Base-by-base conservation (phyloP, 1,284 basidiomycete genomes). In the Violaceomyces palustris region DNA sequence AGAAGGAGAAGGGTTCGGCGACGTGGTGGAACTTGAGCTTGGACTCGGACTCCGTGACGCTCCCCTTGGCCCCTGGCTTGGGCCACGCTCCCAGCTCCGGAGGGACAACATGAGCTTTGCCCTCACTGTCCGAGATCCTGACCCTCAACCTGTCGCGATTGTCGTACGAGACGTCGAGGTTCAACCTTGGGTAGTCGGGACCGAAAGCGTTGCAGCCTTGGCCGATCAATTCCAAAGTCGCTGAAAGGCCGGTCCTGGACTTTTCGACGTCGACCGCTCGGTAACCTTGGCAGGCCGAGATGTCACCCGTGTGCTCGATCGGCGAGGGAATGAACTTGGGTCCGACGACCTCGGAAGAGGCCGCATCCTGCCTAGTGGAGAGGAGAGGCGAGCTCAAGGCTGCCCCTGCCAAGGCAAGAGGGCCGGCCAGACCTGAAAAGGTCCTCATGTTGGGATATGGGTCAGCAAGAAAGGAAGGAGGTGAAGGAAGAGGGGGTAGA, bases 221-320 rank as follows among this genome's bases (percentile, higher is more conserved):
- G 15, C 8, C 27, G 21, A n/a, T n/a, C 18, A 43, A 32, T 5
- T 4, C 0, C 18, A 25, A n/a, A 6, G 21, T 34, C 18, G 61
- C 61, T 12, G 44, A 50, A 25, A 62, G 29, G 7, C 46, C 39
- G 21, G 43, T 35, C 18, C 37, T 54, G 3, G 74, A 79, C 47
- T 81, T 76, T 14, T 73, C 51, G 24, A 84, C 51, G 9, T 75
- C 76, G 17, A 67, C 62, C 15, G 84, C 69, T 2, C 71, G 74
- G 58, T 85, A 85, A 11, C 83, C 83, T 11, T 53, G 56, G 48
- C 64, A 67, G 11, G 46, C 32, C 31, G 53, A 53, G 18, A 37
- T 28, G 36, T 39, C 39, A 19, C 11, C 34, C 10, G 34, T 23
- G 23, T 35, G 21, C 21, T 22, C 19, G 21, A 35, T 24, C 22